Percentiles rank a stretch among this genome's conserved stretches.
phyloP scores from a whole-genome alignment of 2,329 filamentous ascomycete genomes.

The Zymoseptoria pseudotritici region DNA sequence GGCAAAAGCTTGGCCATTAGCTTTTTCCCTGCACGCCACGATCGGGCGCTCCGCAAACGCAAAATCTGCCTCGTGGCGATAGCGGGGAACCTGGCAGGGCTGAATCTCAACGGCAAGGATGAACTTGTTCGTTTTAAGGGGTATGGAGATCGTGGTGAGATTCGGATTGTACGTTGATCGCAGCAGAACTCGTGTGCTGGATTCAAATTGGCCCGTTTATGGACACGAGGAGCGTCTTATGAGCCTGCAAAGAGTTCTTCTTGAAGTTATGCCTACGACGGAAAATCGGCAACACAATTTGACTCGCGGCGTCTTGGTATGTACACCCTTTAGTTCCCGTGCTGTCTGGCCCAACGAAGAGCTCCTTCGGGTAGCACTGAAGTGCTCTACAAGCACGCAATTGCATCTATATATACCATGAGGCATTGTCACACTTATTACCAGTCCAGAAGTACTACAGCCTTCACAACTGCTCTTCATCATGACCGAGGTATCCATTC shows the following conservation, averaged over 20 bases:
- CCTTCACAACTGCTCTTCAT: too few relatives aligned
- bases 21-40: not conserved
- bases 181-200: too few relatives aligned
- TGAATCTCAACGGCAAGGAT: not conserved
- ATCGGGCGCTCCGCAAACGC: not conserved
- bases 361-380: not conserved
- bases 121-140: not conserved
- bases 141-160: not conserved
- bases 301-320: not conserved
- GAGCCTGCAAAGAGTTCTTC: too few relatives aligned
- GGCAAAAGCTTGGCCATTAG: slow-evolving; percentile 1
- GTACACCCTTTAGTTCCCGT: not conserved
- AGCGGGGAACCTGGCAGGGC: not conserved
- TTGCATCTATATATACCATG: too few relatives aligned
- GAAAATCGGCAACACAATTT: not conserved
- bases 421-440: too few relatives aligned
- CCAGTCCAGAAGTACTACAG: too few relatives aligned
- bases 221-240: too few relatives aligned
- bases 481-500: too few relatives aligned
- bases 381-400: not conserved
- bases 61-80: not conserved
- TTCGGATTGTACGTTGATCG: not conserved
- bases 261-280: not conserved
- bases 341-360: not conserved
- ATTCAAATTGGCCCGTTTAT: too few relatives aligned